Conservation (phyloP, 495 filamentous ascomycete genomes). For the Aspergillus ostianus region DNA sequence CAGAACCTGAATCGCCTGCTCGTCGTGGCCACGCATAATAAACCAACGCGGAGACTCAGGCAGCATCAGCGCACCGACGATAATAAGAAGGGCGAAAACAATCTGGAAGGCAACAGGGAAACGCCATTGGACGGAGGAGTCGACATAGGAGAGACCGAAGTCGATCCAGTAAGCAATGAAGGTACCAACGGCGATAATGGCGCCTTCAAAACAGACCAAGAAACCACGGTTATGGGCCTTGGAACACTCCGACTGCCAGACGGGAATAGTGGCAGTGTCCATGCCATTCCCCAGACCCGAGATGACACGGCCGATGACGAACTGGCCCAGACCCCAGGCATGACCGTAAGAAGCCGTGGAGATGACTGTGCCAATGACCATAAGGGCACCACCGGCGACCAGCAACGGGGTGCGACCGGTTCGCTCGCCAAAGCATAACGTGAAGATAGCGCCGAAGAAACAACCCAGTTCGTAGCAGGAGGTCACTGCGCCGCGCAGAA, state of each 20-base stretch:
- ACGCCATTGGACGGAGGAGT: slow-evolving; percentile 49
- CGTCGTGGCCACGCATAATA: slow-evolving; percentile 57
- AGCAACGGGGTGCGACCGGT: slow-evolving; percentile 64
- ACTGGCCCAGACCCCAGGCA: slow-evolving; percentile 55
- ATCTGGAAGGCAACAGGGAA: slow-evolving; percentile 81
- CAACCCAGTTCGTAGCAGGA: slow-evolving; percentile 81
- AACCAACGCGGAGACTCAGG: slow-evolving; percentile 81
- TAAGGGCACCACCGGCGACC: slow-evolving; percentile 62
- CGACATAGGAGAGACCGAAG: slow-evolving; percentile 66
- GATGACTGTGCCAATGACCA: slow-evolving; percentile 73
- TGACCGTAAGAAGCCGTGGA: slow-evolving; percentile 54
- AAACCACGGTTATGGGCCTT: slow-evolving; percentile 72
- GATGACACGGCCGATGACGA: slow-evolving; percentile 69
- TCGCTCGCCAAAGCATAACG: slow-evolving; percentile 63
- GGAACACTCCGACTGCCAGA: slow-evolving; percentile 74
- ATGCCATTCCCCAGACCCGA: slow-evolving; percentile 75
- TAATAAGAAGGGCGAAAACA: slow-evolving; percentile 64
- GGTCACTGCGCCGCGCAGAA: slow-evolving; percentile 75
- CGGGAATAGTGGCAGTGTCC: slow-evolving; percentile 72
- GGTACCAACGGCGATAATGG: slow-evolving; percentile 72
- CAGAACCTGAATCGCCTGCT: slow-evolving; percentile 61
- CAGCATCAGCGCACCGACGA: slow-evolving; percentile 54
- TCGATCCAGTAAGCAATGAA: slow-evolving; percentile 83
- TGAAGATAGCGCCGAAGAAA: slow-evolving; percentile 71
- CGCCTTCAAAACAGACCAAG: slow-evolving; percentile 80